phyloP scores from a whole-genome alignment of 371 early-diverging fungal species.

The Gilbertella persicaria region DNA sequence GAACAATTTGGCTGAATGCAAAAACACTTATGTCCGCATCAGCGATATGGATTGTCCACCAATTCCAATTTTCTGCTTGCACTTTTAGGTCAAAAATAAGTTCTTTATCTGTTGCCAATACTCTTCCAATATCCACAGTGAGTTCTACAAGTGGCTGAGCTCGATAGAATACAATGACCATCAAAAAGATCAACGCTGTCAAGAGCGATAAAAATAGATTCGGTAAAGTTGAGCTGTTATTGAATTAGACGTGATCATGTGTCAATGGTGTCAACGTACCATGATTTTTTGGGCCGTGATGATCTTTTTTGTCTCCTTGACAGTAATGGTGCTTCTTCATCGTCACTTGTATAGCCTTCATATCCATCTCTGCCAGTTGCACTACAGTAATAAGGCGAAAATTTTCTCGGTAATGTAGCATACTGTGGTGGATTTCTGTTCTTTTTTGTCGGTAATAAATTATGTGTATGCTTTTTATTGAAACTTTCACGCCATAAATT shows the following conservation, averaged over 20 bases:
- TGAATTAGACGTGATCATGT: no score
- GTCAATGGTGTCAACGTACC: no score
- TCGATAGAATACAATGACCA: slow-evolving; percentile 17
- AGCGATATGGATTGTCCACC: slow-evolving; percentile 60
- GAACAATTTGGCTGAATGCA: slow-evolving; percentile 58
- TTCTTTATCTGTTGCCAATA: slow-evolving; percentile 69
- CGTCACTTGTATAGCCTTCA: slow-evolving; percentile 48
- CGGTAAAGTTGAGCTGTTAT: neutral
- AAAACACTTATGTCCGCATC: slow-evolving; percentile 65
- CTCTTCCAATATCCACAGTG: slow-evolving; percentile 52
- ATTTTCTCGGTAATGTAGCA: no score
- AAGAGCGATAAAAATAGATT: neutral
- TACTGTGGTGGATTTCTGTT: slow-evolving; percentile 4
- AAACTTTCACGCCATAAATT: slow-evolving; percentile 15
- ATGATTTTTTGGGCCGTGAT: slow-evolving; percentile 7
- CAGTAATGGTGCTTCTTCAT: slow-evolving; percentile 39
- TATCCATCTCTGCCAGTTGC: slow-evolving; percentile 18
- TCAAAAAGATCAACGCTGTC: neutral
- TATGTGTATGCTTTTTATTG: slow-evolving; percentile 2
- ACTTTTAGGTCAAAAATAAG: slow-evolving; percentile 66
- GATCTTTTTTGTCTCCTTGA: slow-evolving; percentile 10
- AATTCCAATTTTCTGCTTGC: slow-evolving; percentile 56
- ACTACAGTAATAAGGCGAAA: slow-evolving; percentile 14
- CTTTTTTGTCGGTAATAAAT: neutral
- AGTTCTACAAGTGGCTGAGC: slow-evolving; percentile 54